Base-by-base conservation (phyloP, 2,329 filamentous ascomycete genomes). In the Fusarium sp. region DNA sequence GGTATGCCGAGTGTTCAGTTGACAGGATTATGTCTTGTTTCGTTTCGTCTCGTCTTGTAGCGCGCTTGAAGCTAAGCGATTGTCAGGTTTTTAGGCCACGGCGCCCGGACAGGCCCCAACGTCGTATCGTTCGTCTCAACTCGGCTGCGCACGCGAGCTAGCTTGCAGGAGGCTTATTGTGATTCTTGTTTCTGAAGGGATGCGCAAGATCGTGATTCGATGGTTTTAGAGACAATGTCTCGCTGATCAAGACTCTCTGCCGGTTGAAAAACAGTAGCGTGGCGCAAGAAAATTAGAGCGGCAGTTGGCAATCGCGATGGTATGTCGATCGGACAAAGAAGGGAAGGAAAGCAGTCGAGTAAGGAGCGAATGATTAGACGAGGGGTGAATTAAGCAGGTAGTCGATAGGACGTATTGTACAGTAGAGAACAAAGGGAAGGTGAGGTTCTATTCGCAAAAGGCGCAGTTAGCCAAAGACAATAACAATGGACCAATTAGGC, bases 231-330 rank as follows among this genome's bases (percentile, higher is more conserved):
- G 55, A 57, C 26, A 50, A 59, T 64, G 69, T 59, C 63, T 72
- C 58, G 39, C 46, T 34, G 30, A 46, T 52, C 34, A 37, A 37
- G 46, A 69, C 44, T 61, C 44, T 56, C 44, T 54, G 62, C 63
- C 53, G 60, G 66, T 65, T 49, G 66, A 67, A 31, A 60, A 56
- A 61, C 55, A 65, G 64, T 49, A 70, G 54, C 52, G 73, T 71
- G 67, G 71, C 65, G 69, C 65, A 69, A 71, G 67, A 49, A 63
- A 62, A 50, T 43, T 54, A 51, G 59, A 43, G 50, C 31, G 54
- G 46, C 21, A 52, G 52, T 55, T 61, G 50, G 46, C 48, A 59
- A 59, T 64, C 42, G 49, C 18, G 58, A 67, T 59, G 39, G 23
- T 60, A 67, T 60, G 62, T 56, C 60, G 59, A 67, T 64, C 53